Conservation (phyloP, 768 basidiomycete genomes). For the Termitomyces sp. region DNA sequence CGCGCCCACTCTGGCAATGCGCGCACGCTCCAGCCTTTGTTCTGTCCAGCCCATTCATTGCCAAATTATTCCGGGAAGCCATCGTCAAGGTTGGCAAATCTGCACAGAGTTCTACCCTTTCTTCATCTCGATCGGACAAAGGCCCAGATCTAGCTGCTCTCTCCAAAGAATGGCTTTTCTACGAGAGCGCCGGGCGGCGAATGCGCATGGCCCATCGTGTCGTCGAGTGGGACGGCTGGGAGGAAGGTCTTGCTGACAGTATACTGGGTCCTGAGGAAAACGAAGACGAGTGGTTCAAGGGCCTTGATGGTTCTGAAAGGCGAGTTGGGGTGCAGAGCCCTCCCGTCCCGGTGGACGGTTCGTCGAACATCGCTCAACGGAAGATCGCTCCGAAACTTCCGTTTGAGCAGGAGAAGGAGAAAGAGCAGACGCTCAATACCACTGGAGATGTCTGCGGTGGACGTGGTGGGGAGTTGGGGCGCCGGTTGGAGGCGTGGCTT, state of each 20-base stretch:
- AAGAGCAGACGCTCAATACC: constrained; percentile 67
- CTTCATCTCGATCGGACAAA: constrained; percentile 22
- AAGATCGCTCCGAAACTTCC: constrained; percentile 48
- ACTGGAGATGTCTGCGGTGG: constrained; percentile 80
- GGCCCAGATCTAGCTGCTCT: constrained; percentile 39
- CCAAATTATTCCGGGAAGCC: constrained; percentile 66
- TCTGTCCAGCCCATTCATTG: constrained; percentile 73
- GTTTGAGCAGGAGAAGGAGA: constrained; percentile 60
- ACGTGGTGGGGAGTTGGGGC: constrained; percentile 73
- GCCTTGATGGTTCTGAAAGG: constrained; percentile 23
- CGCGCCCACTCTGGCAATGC: constrained; percentile 80
- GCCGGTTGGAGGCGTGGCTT: constrained; percentile 75
- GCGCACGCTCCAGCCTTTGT: constrained; percentile 82
- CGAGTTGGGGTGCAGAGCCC: constrained; percentile 23
- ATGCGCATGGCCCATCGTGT: constrained; percentile 79
- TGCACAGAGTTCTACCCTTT: constrained; percentile 20
- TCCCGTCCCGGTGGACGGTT: constrained; percentile 13
- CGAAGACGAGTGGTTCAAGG: constrained; percentile 71
- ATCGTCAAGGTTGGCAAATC: constrained; percentile 45
- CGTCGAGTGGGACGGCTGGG: constrained; percentile 90
- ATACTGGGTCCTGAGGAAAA: constrained; percentile 72
- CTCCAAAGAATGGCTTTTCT: constrained; percentile 71
- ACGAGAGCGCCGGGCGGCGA: constrained; percentile 63
- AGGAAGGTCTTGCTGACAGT: constrained; percentile 75
- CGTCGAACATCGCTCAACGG: constrained; percentile 21